A percentile compares a stretch with the other conserved stretches of the same genome.
Evolutionary conservation across 108 stramenopile species (phyloP).

Genomic region (Mediolabrus comicus): DNA sequence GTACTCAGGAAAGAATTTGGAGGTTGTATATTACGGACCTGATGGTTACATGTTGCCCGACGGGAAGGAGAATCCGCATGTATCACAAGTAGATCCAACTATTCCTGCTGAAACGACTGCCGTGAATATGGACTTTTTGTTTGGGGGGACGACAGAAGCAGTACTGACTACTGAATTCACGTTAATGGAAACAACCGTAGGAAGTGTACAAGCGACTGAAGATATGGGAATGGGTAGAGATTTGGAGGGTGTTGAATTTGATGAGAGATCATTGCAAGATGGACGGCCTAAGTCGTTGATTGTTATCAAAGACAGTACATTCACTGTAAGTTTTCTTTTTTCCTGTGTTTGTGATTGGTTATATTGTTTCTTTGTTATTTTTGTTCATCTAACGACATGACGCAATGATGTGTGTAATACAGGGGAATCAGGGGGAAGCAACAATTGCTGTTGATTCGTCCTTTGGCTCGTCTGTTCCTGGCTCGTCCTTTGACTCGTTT

Average conservation of each 20-base stretch:
- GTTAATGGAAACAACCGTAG: not conserved
- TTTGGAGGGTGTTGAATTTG: not conserved
- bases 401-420: not conserved
- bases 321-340: not conserved
- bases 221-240: too few relatives aligned
- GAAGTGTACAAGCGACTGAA: too few relatives aligned
- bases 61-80: not conserved
- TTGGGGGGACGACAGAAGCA: not conserved
- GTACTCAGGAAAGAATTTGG: conserved; percentile 6
- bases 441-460: not conserved
- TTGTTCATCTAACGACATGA: not conserved
- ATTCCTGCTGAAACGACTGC: not conserved
- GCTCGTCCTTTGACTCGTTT: not conserved
- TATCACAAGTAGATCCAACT: not conserved
- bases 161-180: not conserved
- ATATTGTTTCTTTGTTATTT: not conserved
- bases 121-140: not conserved
- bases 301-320: not conserved
- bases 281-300: not conserved
- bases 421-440: conserved; percentile 18
- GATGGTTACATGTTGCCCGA: not conserved
- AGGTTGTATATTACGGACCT: not conserved
- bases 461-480: not conserved
- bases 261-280: not conserved
- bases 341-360: not conserved